Evolutionary conservation across 2,329 filamentous ascomycete genomes (phyloP).

Genomic region (Aspergillus felis): DNA sequence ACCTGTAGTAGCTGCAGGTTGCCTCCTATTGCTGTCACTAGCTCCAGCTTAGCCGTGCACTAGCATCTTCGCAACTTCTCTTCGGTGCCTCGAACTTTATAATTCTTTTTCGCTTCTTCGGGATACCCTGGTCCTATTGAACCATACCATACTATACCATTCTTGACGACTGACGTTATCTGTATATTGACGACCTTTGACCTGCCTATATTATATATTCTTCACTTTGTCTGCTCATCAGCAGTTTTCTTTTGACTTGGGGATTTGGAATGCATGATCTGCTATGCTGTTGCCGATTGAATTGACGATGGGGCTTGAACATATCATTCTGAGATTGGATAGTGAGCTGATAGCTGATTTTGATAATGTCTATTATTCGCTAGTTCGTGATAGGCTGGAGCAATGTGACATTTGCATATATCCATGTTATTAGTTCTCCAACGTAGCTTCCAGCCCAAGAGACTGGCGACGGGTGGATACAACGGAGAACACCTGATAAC

Average conservation of each 20-base stretch:
- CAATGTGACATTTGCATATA: background rate
- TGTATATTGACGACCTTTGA: conserved; percentile 5
- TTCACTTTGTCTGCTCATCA: background rate
- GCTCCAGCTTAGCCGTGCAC: background rate
- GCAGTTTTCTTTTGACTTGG: background rate
- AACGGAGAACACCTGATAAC: too few relatives aligned
- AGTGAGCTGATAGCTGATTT: background rate
- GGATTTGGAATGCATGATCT: background rate
- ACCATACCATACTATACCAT: background rate
- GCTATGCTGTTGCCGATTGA: background rate
- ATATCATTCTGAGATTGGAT: background rate
- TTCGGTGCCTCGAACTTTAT: background rate
- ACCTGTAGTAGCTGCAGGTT: conserved; percentile 12
- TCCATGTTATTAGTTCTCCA: background rate
- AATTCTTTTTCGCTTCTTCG: conserved; percentile 5
- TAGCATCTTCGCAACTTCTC: background rate
- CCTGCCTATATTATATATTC: background rate
- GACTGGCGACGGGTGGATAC: too few relatives aligned
- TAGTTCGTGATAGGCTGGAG: background rate
- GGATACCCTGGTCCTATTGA: conserved; percentile 11
- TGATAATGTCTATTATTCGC: background rate
- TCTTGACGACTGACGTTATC: conserved; percentile 4
- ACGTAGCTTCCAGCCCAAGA: background rate
- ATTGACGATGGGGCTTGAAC: background rate
- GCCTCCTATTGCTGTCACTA: background rate